A percentile compares a stretch with the other conserved stretches of the same genome.
phyloP scores from a whole-genome alignment of 2,329 filamentous ascomycete genomes.

The Alternaria sp. region DNA sequence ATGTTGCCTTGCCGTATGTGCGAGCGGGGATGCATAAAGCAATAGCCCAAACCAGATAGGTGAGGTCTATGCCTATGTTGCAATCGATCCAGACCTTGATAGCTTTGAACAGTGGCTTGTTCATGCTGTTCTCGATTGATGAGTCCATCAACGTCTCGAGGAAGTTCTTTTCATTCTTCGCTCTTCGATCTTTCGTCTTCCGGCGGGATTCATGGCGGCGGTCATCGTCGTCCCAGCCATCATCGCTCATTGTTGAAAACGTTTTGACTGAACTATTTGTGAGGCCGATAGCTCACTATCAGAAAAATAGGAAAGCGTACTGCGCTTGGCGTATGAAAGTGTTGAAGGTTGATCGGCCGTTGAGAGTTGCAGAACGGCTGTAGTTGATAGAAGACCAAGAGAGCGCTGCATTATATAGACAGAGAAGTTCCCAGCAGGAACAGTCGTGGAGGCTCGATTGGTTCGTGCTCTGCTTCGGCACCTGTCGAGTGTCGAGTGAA shows the following conservation, averaged over 20 bases:
- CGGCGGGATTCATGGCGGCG: not conserved
- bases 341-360: not conserved
- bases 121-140: not conserved
- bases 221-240: not conserved
- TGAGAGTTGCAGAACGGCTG: not conserved
- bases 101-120: not conserved
- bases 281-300: not conserved
- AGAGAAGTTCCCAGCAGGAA: not conserved
- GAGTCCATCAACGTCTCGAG: not conserved
- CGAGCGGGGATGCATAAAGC: not conserved
- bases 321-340: not conserved
- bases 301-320: not conserved
- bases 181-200: not conserved
- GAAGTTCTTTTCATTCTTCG: not conserved
- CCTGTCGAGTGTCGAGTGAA: not conserved
- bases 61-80: not conserved
- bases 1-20: not conserved
- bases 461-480: not conserved
- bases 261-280: not conserved
- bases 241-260: not conserved
- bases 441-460: not conserved
- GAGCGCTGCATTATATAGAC: not conserved
- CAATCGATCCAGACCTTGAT: not conserved
- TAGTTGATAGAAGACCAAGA: not conserved
- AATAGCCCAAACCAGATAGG: not conserved